Conservation (phyloP, 441 rosid genomes). For the Pelargonium fulgidum region DNA sequence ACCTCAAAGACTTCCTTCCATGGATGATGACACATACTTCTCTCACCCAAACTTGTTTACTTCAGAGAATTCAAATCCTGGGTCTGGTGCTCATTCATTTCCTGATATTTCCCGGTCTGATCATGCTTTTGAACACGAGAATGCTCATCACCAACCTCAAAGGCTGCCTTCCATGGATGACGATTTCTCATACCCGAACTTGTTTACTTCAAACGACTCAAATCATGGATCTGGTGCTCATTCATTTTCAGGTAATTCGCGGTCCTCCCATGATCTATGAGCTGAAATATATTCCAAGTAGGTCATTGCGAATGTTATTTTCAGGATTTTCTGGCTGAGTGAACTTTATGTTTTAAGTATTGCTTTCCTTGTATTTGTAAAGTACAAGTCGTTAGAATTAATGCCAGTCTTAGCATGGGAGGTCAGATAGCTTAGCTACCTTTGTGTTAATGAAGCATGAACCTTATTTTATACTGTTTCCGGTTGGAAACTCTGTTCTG, state of each 20-base stretch:
- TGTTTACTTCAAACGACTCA: constrained; percentile 21
- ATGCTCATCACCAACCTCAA: too few species aligned
- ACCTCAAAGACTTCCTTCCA: constrained; percentile 50
- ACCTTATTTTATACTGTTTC: neutral
- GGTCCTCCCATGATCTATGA: constrained; percentile 35
- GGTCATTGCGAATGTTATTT: too few species aligned
- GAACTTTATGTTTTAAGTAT: neutral
- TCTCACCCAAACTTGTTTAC: neutral
- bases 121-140: too few species aligned
- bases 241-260: constrained; percentile 35
- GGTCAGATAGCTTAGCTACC: neutral
- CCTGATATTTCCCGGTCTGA: too few species aligned
- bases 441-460: neutral
- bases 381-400: neutral
- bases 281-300: neutral
- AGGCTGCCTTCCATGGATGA: too few species aligned
- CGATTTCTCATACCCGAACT: constrained; percentile 22
- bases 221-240: constrained; percentile 34
- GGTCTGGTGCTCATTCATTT: neutral
- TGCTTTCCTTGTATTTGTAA: constrained; percentile 1
- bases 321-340: neutral
- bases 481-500: neutral
- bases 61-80: neutral
- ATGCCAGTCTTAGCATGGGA: neutral
- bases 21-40: constrained; percentile 66